A percentile compares a stretch with the other conserved stretches of the same genome.
These are phyloP conservation scores for Hura crepitans DNA, from an alignment of 441 rosid species.

Conservation along the genomic window DNA sequence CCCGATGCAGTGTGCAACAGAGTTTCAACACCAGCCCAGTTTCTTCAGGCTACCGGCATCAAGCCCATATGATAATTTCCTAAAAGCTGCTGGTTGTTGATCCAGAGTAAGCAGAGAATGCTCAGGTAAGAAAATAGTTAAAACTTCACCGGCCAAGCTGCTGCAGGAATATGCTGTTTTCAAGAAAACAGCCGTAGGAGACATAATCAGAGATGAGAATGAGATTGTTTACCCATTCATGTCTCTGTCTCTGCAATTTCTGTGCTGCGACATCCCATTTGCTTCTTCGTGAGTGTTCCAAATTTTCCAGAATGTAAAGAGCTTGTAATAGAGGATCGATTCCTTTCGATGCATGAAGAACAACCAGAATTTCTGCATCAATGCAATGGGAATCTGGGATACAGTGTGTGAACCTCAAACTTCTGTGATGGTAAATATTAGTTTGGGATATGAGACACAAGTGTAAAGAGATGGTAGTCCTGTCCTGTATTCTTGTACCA, in stretches of 20 bases:
- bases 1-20: slow-evolving; percentile 44
- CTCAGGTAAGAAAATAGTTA: neutral
- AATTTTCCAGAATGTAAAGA: neutral
- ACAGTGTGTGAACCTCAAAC: neutral
- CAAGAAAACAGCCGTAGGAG: neutral
- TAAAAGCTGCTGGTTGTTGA: slow-evolving; percentile 97
- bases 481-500: neutral
- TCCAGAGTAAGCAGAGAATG: slow-evolving; percentile 10
- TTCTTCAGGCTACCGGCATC: slow-evolving; percentile 69
- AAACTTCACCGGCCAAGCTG: neutral
- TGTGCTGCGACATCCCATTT: neutral
- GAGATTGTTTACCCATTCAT: slow-evolving; percentile 7
- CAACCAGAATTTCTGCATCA: neutral
- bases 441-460: neutral
- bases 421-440: neutral
- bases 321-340: neutral
- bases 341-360: neutral
- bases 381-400: neutral
- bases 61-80: slow-evolving; percentile 79
- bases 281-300: neutral
- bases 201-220: neutral
- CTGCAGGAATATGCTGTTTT: slow-evolving; percentile 4
- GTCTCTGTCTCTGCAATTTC: slow-evolving; percentile 2
- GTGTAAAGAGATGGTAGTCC: neutral
- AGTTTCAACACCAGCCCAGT: slow-evolving; percentile 45